These are phyloP conservation scores for Backusella tarrabulga DNA, from an alignment of 192 early-diverging fungal species.

Conservation along the genomic window DNA sequence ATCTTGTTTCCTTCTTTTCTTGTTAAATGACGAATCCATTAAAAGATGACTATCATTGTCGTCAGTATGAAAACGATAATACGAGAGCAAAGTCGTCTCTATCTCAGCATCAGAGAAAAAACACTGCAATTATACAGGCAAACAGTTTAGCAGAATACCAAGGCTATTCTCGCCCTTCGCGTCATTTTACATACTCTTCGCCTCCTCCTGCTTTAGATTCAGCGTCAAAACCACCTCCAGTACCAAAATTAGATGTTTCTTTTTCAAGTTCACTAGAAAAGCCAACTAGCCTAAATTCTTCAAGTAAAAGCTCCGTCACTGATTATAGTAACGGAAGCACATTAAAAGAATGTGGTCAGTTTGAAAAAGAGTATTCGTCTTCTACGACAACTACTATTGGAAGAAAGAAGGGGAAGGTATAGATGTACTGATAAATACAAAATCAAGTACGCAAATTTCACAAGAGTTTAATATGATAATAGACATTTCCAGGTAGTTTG, in stretches of 20 bases:
- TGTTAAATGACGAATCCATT: conserved; percentile 3
- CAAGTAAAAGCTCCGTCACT: conserved; percentile 4
- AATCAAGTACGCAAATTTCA: neutral
- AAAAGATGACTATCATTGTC: neutral
- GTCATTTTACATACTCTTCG: conserved; percentile 20
- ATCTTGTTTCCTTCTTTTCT: neutral
- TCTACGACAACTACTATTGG: neutral
- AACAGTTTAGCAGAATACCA: conserved; percentile 12
- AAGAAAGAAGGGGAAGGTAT: conserved; percentile 29
- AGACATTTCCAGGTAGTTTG: conserved; percentile 33
- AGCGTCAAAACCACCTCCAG: conserved; percentile 25
- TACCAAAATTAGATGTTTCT: conserved; percentile 19
- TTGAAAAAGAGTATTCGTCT: neutral
- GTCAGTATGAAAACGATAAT: neutral
- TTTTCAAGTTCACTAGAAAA: neutral
- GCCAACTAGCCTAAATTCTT: neutral
- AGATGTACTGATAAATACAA: neutral
- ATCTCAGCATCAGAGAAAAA: neutral
- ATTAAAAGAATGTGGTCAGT: neutral
- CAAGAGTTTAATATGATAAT: neutral
- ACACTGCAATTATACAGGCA: neutral
- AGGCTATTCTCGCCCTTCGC: conserved; percentile 4
- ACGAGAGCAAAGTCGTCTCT: neutral
- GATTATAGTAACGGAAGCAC: neutral
- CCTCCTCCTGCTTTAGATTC: conserved; percentile 10